Evolutionary conservation across 129 eudicot genomes (phyloP).

Genomic region (Centaurea solstitialis): DNA sequence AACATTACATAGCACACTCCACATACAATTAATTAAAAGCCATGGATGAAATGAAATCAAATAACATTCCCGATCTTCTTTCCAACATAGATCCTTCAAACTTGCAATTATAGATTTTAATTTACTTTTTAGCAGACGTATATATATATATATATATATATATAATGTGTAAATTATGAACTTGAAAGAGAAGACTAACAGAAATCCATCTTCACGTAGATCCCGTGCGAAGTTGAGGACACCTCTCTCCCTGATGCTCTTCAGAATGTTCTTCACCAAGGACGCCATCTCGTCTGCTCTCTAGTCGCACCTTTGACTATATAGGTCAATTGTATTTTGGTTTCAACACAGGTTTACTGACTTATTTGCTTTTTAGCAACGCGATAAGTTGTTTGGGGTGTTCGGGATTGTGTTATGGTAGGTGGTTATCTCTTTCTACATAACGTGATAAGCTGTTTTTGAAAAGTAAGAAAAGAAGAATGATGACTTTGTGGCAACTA

Average conservation of each 20-base stretch:
- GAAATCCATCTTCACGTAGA: constrained; percentile 73
- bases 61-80: neutral
- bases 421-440: too few relatives aligned
- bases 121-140: too few relatives aligned
- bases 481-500: too few relatives aligned
- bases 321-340: too few relatives aligned
- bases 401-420: too few relatives aligned
- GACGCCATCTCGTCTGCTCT: constrained; percentile 50
- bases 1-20: neutral
- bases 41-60: neutral
- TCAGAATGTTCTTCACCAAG: constrained; percentile 59
- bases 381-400: too few relatives aligned
- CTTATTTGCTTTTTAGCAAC: too few relatives aligned
- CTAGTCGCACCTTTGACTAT: neutral
- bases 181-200: constrained; percentile 39
- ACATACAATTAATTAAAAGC: neutral
- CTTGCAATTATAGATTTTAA: neutral
- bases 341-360: too few relatives aligned
- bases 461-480: too few relatives aligned
- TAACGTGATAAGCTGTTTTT: too few relatives aligned
- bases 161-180: neutral
- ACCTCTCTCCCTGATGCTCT: constrained; percentile 67
- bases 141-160: too few relatives aligned
- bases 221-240: constrained; percentile 57
- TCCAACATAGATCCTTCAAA: neutral